These are phyloP conservation scores for Chrysoporthe puriensis DNA, from an alignment of 2,329 filamentous ascomycete genomes.

Conservation along the genomic window DNA sequence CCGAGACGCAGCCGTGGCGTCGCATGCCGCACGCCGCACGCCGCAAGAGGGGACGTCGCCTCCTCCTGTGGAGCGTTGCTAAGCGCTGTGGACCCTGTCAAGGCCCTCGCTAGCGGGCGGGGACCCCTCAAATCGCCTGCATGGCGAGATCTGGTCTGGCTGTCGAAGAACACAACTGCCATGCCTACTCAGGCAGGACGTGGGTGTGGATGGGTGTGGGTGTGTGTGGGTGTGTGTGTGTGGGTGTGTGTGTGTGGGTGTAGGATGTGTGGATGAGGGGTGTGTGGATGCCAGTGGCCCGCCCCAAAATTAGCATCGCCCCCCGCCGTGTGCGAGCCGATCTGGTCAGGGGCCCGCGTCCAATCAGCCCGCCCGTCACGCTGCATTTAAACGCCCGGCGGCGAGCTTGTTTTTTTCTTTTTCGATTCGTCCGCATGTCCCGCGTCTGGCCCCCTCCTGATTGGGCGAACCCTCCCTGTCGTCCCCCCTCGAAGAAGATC, in stretches of 20 bases:
- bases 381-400: slow-evolving; percentile 38
- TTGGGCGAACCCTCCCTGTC: not conserved
- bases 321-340: not conserved
- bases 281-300: not conserved
- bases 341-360: slow-evolving; percentile 21
- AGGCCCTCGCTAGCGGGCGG: not conserved
- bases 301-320: not conserved
- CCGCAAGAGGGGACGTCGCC: too few relatives aligned
- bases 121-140: not conserved
- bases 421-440: slow-evolving; percentile 2
- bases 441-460: not conserved
- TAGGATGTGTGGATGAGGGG: not conserved
- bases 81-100: slow-evolving; percentile 7
- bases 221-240: not conserved
- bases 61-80: not conserved
- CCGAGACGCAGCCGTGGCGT: slow-evolving; percentile 21
- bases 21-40: not conserved
- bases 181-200: too few relatives aligned
- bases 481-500: too few relatives aligned
- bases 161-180: too few relatives aligned
- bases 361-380: slow-evolving; percentile 37
- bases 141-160: too few relatives aligned
- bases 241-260: not conserved
- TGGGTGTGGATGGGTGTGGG: too few relatives aligned
- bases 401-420: not conserved